Conservation (phyloP, 2,329 filamentous ascomycete species). For the Aspergillus sp. region DNA sequence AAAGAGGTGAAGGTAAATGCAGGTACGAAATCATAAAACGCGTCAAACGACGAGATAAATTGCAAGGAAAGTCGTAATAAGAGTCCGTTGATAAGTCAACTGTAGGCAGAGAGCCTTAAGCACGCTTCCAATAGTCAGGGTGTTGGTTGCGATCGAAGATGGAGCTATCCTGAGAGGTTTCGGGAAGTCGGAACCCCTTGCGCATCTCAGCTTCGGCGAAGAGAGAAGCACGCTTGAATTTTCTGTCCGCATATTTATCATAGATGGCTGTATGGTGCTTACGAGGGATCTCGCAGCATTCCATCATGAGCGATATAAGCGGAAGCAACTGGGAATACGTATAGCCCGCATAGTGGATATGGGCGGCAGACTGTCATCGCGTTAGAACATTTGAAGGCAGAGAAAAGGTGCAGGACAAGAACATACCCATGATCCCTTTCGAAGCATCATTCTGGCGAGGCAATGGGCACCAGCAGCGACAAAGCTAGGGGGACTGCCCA, state of each 20-base stretch:
- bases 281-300: slow-evolving; percentile 79
- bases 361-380: slow-evolving; percentile 64
- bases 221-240: slow-evolving; percentile 79
- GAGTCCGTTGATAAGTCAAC: not conserved
- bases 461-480: slow-evolving; percentile 90
- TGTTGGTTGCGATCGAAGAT: slow-evolving; percentile 12
- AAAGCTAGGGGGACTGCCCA: slow-evolving; percentile 86
- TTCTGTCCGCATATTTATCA: slow-evolving; percentile 86
- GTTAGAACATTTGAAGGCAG: slow-evolving; percentile 18
- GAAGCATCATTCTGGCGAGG: slow-evolving; percentile 80
- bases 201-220: slow-evolving; percentile 75
- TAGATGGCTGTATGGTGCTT: slow-evolving; percentile 84
- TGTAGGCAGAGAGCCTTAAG: slow-evolving; percentile 7
- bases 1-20: slow-evolving; percentile 5
- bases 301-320: slow-evolving; percentile 73
- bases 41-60: slow-evolving; percentile 1
- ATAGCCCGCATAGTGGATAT: slow-evolving; percentile 92
- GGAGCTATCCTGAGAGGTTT: slow-evolving; percentile 19
- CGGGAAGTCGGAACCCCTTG: slow-evolving; percentile 57
- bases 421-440: slow-evolving; percentile 91
- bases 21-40: slow-evolving; percentile 7
- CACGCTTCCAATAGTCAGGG: slow-evolving; percentile 21
- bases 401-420: slow-evolving; percentile 2
- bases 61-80: slow-evolving; percentile 5
- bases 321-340: slow-evolving; percentile 80